Conservation (phyloP, 2,329 filamentous ascomycete species). For the Nigrograna mackinnonii region DNA sequence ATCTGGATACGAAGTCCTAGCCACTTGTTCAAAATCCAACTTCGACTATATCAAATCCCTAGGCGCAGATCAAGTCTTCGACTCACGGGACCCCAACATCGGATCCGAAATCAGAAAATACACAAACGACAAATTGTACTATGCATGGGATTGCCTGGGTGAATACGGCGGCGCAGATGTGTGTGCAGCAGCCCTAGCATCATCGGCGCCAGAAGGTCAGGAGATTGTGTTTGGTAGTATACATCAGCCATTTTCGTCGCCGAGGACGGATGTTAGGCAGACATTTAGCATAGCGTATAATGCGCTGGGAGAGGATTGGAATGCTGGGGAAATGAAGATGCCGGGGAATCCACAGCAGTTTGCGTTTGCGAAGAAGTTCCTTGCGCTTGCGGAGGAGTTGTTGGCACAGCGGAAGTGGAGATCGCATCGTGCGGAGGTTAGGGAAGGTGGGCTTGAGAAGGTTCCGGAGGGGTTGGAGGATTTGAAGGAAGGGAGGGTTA, state of each 20-base stretch:
- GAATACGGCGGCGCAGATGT: slow-evolving; percentile 26
- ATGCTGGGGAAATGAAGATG: slow-evolving; percentile 3
- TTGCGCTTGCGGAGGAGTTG: slow-evolving; percentile 22
- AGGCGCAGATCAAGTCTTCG: slow-evolving; percentile 51
- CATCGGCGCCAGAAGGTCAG: slow-evolving; percentile 24
- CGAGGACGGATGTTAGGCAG: slow-evolving; percentile 2
- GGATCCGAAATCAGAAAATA: slow-evolving; percentile 47
- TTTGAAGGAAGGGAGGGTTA: slow-evolving; percentile 17
- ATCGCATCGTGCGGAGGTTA: slow-evolving; percentile 18
- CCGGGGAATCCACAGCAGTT: slow-evolving; percentile 25
- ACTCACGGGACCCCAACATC: slow-evolving; percentile 50
- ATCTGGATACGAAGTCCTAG: slow-evolving; percentile 34
- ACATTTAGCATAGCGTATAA: slow-evolving; percentile 12
- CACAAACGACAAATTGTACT: slow-evolving; percentile 45
- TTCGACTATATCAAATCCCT: slow-evolving; percentile 48
- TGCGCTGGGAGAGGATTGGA: slow-evolving; percentile 5
- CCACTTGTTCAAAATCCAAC: slow-evolving; percentile 48
- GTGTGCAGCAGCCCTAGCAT: slow-evolving; percentile 8
- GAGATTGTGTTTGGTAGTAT: slow-evolving; percentile 21
- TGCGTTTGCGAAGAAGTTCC: slow-evolving; percentile 31
- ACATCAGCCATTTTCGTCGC: slow-evolving; percentile 13
- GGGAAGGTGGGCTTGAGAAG: slow-evolving; percentile 17
- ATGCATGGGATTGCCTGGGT: slow-evolving; percentile 53
- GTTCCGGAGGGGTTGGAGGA: slow-evolving; percentile 19
- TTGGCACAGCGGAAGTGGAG: slow-evolving; percentile 22